Conservation (phyloP, 768 basidiomycete species). For the Hirschioporus abietinus region DNA sequence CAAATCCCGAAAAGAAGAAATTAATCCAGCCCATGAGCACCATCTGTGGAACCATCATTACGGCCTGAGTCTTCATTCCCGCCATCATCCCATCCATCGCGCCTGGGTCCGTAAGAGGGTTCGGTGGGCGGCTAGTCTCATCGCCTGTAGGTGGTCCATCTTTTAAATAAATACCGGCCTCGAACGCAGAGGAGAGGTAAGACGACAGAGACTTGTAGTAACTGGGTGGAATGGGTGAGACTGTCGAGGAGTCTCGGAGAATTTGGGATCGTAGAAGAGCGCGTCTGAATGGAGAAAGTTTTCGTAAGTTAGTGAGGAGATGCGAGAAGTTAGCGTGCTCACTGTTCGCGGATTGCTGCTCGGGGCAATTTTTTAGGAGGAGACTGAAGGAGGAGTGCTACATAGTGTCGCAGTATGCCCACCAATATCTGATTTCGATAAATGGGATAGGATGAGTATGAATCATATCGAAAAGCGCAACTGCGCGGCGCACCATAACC, state of each 20-base stretch:
- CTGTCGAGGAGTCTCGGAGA: constrained; percentile 72
- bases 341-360: constrained; percentile 91
- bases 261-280: constrained; percentile 80
- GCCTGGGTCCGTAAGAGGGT: constrained; percentile 83
- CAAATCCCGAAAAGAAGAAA: constrained; percentile 98
- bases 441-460: constrained; percentile 4
- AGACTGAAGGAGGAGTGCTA: constrained; percentile 79
- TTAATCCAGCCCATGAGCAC: constrained; percentile 99
- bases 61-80: constrained; percentile 98
- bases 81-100: constrained; percentile 99
- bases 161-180: constrained; percentile 78
- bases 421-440: constrained; percentile 66
- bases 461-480: not conserved
- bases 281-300: constrained; percentile 37
- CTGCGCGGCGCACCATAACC: constrained; percentile 73
- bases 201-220: constrained; percentile 74
- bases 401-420: constrained; percentile 89
- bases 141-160: constrained; percentile 66
- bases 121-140: constrained; percentile 54
- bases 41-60: constrained; percentile 99
- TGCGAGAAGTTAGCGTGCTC: constrained; percentile 27
- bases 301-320: constrained; percentile 7
- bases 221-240: constrained; percentile 72
- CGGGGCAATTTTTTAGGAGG: constrained; percentile 75
- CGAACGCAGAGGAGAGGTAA: constrained; percentile 66